These are phyloP conservation scores for Kwoniella sp. DNA, from an alignment of 768 basidiomycete genomes.

Conservation along the genomic window DNA sequence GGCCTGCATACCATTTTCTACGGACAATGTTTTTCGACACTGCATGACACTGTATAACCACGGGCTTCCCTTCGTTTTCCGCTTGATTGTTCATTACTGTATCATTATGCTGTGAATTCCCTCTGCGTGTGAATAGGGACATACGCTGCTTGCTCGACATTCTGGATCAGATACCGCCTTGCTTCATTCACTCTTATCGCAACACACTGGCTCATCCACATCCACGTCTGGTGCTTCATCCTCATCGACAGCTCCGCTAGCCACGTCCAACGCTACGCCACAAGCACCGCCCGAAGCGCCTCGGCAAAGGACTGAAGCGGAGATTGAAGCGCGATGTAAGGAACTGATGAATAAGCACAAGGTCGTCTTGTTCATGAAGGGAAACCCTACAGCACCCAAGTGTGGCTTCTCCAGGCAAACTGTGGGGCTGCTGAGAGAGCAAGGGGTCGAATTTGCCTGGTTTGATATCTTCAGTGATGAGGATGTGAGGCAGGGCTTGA, in stretches of 20 bases:
- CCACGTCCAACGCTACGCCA: slow-evolving; percentile 45
- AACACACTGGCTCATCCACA: slow-evolving; percentile 59
- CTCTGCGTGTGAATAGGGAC: slow-evolving; percentile 65
- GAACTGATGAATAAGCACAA: slow-evolving; percentile 74
- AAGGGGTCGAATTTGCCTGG: slow-evolving; percentile 67
- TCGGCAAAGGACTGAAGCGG: slow-evolving; percentile 63
- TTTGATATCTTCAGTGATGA: slow-evolving; percentile 86
- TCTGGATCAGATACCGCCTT: slow-evolving; percentile 74
- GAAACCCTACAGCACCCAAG: slow-evolving; percentile 70
- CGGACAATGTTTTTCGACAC: slow-evolving; percentile 1
- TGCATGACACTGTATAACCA: background rate
- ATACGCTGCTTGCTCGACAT: slow-evolving; percentile 76
- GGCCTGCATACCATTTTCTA: background rate
- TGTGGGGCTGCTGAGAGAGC: slow-evolving; percentile 66
- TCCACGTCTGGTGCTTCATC: slow-evolving; percentile 35
- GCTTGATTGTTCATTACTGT: slow-evolving; percentile 1
- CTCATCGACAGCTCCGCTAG: slow-evolving; percentile 48
- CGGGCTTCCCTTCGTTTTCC: background rate
- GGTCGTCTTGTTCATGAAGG: slow-evolving; percentile 91
- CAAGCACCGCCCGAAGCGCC: slow-evolving; percentile 30
- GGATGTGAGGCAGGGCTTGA: slow-evolving; percentile 73
- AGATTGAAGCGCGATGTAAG: slow-evolving; percentile 67
- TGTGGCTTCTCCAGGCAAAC: slow-evolving; percentile 85
- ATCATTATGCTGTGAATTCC: background rate
- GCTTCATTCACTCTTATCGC: slow-evolving; percentile 66